Conservation (phyloP, 768 basidiomycete genomes). For the Lentinula raphanica region DNA sequence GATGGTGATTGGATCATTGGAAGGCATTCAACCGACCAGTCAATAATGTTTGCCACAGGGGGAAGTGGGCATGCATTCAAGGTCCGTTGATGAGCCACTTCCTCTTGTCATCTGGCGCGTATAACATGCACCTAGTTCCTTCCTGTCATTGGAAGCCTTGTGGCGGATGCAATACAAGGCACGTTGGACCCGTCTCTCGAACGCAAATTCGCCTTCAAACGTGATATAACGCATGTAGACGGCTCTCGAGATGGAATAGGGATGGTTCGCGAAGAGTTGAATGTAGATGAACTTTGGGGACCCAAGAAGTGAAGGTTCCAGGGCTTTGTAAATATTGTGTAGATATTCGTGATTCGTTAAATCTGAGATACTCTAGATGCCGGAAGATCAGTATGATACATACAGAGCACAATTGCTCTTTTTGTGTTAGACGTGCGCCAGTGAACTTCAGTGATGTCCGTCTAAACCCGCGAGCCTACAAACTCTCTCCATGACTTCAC, state of each 20-base stretch:
- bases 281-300: slow-evolving; percentile 43
- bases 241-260: slow-evolving; percentile 25
- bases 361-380: not conserved
- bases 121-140: slow-evolving; percentile 57
- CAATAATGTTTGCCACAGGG: slow-evolving; percentile 76
- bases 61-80: slow-evolving; percentile 90
- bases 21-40: slow-evolving; percentile 48
- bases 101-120: not conserved
- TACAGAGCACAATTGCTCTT: slow-evolving; percentile 14
- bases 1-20: slow-evolving; percentile 91
- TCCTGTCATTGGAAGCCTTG: slow-evolving; percentile 74
- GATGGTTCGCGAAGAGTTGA: slow-evolving; percentile 29
- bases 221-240: slow-evolving; percentile 31
- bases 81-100: slow-evolving; percentile 27
- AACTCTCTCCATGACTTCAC: slow-evolving; percentile 92
- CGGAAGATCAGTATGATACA: not conserved
- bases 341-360: not conserved
- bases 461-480: slow-evolving; percentile 66
- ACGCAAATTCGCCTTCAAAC: slow-evolving; percentile 60
- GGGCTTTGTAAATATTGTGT: not conserved
- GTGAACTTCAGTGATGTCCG: not conserved
- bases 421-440: slow-evolving; percentile 14
- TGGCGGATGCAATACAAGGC: slow-evolving; percentile 67
- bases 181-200: slow-evolving; percentile 47
- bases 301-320: not conserved